Conservation (phyloP, 2,329 filamentous ascomycete genomes). For the Podosphaera xanthii region DNA sequence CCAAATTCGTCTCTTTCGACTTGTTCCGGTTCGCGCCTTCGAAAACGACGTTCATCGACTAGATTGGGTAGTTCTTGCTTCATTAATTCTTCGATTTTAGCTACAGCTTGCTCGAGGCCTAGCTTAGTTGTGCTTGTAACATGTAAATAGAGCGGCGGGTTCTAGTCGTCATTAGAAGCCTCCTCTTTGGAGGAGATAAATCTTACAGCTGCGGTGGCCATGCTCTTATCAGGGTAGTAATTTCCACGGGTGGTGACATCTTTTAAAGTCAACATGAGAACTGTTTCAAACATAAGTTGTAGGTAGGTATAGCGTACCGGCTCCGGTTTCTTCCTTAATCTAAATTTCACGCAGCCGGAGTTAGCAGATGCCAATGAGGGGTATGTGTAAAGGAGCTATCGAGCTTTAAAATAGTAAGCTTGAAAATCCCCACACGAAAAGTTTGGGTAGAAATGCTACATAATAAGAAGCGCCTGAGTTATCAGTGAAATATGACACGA, state of each 20-base stretch:
- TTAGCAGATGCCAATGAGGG: constrained; percentile 84
- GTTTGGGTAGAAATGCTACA: constrained; percentile 12
- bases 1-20: constrained; percentile 82
- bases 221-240: constrained; percentile 92
- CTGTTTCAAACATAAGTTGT: constrained; percentile 18
- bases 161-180: constrained; percentile 27
- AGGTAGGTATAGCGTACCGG: constrained; percentile 57
- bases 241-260: constrained; percentile 96
- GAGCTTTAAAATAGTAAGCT: constrained; percentile 41
- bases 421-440: constrained; percentile 33
- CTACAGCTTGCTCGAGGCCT: constrained; percentile 72
- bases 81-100: constrained; percentile 84
- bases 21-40: constrained; percentile 53
- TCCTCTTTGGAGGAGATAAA: not conserved
- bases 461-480: constrained; percentile 20
- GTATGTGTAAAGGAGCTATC: constrained; percentile 35
- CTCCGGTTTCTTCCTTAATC: constrained; percentile 99
- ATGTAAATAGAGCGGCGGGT: constrained; percentile 82
- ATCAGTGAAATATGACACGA: constrained; percentile 46
- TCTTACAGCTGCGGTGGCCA: constrained; percentile 79
- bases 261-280: constrained; percentile 41
- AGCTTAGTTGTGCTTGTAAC: constrained; percentile 81
- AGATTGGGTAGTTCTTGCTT: constrained; percentile 87
- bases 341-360: constrained; percentile 68
- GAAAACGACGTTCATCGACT: constrained; percentile 82